Evolutionary conservation across 2,329 filamentous ascomycete genomes (phyloP).

Genomic region (Exserohilum turcica): DNA sequence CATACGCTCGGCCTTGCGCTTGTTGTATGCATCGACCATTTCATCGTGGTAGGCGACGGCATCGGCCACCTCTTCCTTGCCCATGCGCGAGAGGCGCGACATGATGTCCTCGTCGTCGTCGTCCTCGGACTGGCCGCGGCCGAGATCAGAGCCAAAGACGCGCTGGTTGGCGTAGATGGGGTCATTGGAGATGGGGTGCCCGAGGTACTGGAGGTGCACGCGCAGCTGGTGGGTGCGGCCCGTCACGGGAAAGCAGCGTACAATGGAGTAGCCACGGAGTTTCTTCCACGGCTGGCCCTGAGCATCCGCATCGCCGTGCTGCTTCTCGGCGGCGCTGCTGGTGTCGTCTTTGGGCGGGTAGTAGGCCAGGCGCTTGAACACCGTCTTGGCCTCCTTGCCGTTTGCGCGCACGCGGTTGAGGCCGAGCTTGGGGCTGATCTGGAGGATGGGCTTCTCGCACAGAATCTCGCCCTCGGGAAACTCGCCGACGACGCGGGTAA

Average conservation of each 20-base stretch:
- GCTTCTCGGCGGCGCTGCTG: slow-evolving; percentile 11
- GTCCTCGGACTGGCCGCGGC: slow-evolving; percentile 67
- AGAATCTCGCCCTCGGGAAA: slow-evolving; percentile 91
- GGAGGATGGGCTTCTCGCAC: slow-evolving; percentile 90
- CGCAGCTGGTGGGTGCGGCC: slow-evolving; percentile 93
- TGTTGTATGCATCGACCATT: slow-evolving; percentile 88
- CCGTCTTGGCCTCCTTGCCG: slow-evolving; percentile 85
- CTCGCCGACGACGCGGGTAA: slow-evolving; percentile 86
- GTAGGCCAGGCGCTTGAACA: slow-evolving; percentile 92
- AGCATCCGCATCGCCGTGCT: slow-evolving; percentile 26
- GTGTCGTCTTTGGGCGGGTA: slow-evolving; percentile 66
- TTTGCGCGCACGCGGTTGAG: slow-evolving; percentile 93
- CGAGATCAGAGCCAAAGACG: slow-evolving; percentile 85
- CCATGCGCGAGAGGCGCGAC: slow-evolving; percentile 82
- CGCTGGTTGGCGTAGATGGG: slow-evolving; percentile 95
- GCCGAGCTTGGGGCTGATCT: slow-evolving; percentile 92
- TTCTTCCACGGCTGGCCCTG: slow-evolving; percentile 57
- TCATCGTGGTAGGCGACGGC: slow-evolving; percentile 93
- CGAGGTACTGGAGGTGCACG: slow-evolving; percentile 92
- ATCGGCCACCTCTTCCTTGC: slow-evolving; percentile 89
- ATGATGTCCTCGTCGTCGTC: slow-evolving; percentile 91
- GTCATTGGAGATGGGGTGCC: slow-evolving; percentile 95
- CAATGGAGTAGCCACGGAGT: slow-evolving; percentile 83
- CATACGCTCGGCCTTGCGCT: slow-evolving; percentile 90
- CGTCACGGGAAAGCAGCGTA: slow-evolving; percentile 90